Percentiles rank a stretch among this genome's conserved stretches.
Conservation (phyloP, 352 stramenopile genomes). For the Pythium oligandrum region DNA sequence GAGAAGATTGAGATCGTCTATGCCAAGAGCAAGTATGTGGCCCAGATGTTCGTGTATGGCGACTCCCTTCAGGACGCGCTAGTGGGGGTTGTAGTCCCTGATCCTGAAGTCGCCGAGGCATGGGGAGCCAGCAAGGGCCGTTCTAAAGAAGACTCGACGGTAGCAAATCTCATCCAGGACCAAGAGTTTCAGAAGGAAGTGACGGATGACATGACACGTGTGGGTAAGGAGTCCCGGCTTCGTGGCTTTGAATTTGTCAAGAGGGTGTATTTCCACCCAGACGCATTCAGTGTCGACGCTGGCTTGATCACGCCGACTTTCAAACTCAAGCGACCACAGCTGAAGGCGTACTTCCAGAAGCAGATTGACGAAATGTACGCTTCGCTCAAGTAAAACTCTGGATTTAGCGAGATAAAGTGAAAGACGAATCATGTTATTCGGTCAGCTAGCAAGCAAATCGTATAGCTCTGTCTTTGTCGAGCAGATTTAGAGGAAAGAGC, state of each 20-base stretch:
- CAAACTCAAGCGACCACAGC: conserved; percentile 90
- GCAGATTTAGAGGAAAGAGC: background rate
- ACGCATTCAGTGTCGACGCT: conserved; percentile 89
- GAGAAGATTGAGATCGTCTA: conserved; percentile 96
- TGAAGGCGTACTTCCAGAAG: conserved; percentile 42
- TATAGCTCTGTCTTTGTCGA: background rate
- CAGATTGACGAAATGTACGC: conserved; percentile 56
- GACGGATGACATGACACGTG: conserved; percentile 59
- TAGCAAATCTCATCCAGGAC: conserved; percentile 34
- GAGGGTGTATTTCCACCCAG: conserved; percentile 77
- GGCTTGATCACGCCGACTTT: conserved; percentile 94
- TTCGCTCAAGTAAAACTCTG: background rate
- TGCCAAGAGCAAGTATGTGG: conserved; percentile 83
- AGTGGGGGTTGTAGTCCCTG: conserved; percentile 88
- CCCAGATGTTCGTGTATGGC: conserved; percentile 93
- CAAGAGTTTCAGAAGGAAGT: conserved; percentile 59
- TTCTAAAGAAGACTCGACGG: conserved; percentile 22
- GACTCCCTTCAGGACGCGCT: conserved; percentile 91
- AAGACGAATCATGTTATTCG: conserved; percentile 4
- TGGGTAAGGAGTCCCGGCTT: conserved; percentile 53
- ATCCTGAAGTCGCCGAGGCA: conserved; percentile 24
- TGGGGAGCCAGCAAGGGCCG: conserved; percentile 20
- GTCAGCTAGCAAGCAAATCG: background rate
- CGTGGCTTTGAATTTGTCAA: conserved; percentile 92
- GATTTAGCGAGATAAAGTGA: background rate